Evolutionary conservation across 768 basidiomycete species (phyloP), one percentile per base, ranked within the genome.

Genomic region (Leccinum disarticulatum): DNA sequence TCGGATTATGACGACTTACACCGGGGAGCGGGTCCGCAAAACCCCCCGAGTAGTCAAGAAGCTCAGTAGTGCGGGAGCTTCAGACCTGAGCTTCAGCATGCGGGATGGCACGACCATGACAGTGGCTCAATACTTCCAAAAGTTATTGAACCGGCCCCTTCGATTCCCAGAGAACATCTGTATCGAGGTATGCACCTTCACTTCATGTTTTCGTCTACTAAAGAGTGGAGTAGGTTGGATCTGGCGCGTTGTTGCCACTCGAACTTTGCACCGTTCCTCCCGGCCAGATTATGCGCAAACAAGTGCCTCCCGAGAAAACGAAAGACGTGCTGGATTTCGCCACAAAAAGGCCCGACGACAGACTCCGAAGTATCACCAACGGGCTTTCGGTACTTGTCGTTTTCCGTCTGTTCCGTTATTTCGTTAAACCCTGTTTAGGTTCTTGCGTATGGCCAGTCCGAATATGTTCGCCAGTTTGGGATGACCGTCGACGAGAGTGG

Each of bases 391-490:
- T 87, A 67, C 69, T 63, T 22, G 10, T 15, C 48, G 31, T 36
- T 22, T 55, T 28, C 17, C 4, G 0, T 28, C 19, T 49, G 31
- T 49, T 5, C 7, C 19, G 22, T 55, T 49, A 11, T 33, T 28
- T 59, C 17, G 50, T 53, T 54, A 22, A 64, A 19, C 14, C 3
- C 30, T 36, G 17, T 52, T 10, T 55, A 87, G 84, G 81, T 86
- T 41, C 75, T 88, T 57, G 79, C 81, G 28, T 90, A 90, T 63
- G 86, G 87, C 0, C 84, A 88, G 70, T 90, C 87, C 0, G 84
- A 90, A 70, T 91, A 89, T 62, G 83, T 92, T 35, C 79, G 82
- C 46, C 80, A 86, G 68, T 92, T 92, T 62, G 89, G 89, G 8
- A 83, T 93, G 81, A 62, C 76, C 3, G 85, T 93, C 19, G 77